Conservation (phyloP, 495 filamentous ascomycete species). For the Talaromyces adpressus region DNA sequence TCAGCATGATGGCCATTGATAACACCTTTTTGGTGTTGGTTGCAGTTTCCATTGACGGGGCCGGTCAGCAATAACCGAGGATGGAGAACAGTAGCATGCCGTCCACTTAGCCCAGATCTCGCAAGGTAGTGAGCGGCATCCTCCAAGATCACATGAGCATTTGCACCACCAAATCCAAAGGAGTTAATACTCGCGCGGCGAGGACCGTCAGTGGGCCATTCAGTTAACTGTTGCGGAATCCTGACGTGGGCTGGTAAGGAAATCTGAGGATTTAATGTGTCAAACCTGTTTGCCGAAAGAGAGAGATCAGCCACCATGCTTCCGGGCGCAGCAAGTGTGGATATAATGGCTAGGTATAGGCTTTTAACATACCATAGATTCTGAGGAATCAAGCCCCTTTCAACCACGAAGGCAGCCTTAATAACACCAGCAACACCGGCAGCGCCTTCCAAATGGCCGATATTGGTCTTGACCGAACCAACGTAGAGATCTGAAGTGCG, state of each 20-base stretch:
- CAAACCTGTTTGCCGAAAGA: too few species aligned
- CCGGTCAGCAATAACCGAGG: too few species aligned
- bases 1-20: neutral
- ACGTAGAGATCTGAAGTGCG: too few species aligned
- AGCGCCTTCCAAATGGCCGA: slow-evolving; percentile 26
- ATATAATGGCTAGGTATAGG: too few species aligned
- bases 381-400: slow-evolving; percentile 16
- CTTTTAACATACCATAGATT: too few species aligned
- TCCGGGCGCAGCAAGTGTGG: too few species aligned
- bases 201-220: too few species aligned
- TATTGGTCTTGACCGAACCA: slow-evolving; percentile 31
- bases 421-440: slow-evolving; percentile 17
- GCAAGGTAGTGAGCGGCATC: slow-evolving; percentile 8
- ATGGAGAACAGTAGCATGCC: too few species aligned
- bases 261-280: slow-evolving; percentile 21
- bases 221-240: slow-evolving; percentile 12
- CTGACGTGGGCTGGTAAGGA: neutral
- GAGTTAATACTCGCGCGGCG: slow-evolving; percentile 16
- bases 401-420: slow-evolving; percentile 19
- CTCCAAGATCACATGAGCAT: slow-evolving; percentile 23
- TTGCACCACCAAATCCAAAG: slow-evolving; percentile 27
- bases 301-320: too few species aligned
- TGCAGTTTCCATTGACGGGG: too few species aligned
- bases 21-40: neutral
- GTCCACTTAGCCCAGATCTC: too few species aligned